A percentile compares a stretch with the other conserved stretches of the same genome.
These are phyloP conservation scores for Penicillium sp. DNA, from an alignment of 2,329 filamentous ascomycete species.

Conservation along the genomic window DNA sequence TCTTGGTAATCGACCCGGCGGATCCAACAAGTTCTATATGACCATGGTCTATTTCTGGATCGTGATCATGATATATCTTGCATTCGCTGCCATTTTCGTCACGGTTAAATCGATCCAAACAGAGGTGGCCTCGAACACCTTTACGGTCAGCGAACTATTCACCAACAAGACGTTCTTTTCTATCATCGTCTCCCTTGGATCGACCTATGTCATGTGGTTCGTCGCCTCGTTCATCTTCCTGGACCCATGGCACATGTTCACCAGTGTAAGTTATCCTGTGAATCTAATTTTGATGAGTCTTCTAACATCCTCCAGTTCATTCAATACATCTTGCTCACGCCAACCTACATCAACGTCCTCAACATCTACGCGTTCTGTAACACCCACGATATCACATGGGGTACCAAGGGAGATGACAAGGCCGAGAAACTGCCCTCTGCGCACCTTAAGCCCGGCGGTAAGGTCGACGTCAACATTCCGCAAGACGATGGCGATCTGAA, in stretches of 20 bases:
- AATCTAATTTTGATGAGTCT: not conserved
- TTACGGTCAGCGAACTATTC: constrained; percentile 73
- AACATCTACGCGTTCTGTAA: constrained; percentile 99
- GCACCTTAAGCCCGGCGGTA: constrained; percentile 87
- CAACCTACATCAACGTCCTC: constrained; percentile 96
- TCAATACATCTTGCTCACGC: constrained; percentile 92
- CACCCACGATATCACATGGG: constrained; percentile 96
- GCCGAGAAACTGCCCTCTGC: constrained; percentile 85
- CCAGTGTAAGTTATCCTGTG: constrained; percentile 51
- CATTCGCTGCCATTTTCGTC: constrained; percentile 94
- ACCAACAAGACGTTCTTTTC: constrained; percentile 89
- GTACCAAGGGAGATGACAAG: constrained; percentile 97
- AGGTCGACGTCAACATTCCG: constrained; percentile 82
- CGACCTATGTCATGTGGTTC: constrained; percentile 91
- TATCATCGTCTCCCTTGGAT: constrained; percentile 85
- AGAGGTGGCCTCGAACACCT: constrained; percentile 63
- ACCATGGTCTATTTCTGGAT: constrained; percentile 99
- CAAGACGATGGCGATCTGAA: constrained; percentile 95
- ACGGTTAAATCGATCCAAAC: constrained; percentile 80
- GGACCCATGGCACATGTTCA: constrained; percentile 99
- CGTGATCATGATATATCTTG: constrained; percentile 88
- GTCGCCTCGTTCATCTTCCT: constrained; percentile 90
- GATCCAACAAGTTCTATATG: constrained; percentile 90
- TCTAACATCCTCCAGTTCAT: constrained; percentile 57
- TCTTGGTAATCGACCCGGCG: constrained; percentile 90